Evolutionary conservation across 768 basidiomycete genomes (phyloP).

Genomic region (Boletus subcaerulescens): DNA sequence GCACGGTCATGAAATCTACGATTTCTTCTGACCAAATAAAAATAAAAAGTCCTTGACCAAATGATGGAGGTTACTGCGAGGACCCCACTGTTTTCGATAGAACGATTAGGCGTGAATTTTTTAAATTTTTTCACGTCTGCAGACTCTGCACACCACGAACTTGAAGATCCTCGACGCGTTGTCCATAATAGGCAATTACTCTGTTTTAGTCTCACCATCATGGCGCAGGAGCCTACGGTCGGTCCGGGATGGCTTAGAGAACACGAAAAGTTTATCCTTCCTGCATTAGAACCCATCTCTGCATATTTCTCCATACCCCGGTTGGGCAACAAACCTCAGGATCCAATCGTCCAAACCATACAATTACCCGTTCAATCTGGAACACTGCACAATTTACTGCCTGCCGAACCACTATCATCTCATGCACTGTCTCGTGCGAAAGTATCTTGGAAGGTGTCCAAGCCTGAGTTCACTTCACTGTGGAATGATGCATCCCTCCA

Average conservation of each 20-base stretch:
- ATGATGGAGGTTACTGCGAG: too few species aligned
- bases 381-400: neutral
- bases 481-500: constrained; percentile 20
- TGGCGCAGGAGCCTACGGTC: neutral
- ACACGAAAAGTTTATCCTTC: constrained; percentile 17
- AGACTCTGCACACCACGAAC: too few species aligned
- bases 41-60: too few species aligned
- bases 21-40: too few species aligned
- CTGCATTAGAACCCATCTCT: constrained; percentile 38
- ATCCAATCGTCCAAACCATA: constrained; percentile 68
- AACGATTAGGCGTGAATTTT: too few species aligned
- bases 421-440: neutral
- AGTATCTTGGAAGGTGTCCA: neutral
- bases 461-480: constrained; percentile 1
- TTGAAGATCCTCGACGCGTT: too few species aligned
- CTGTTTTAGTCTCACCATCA: neutral
- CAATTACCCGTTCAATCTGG: constrained; percentile 17
- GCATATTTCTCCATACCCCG: constrained; percentile 59
- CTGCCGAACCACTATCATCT: neutral
- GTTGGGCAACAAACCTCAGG: constrained; percentile 71
- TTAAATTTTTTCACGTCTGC: too few species aligned
- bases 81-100: too few species aligned
- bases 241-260: constrained; percentile 14
- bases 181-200: neutral
- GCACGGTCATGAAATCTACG: neutral